Percentiles rank a stretch among this genome's conserved stretches.
Evolutionary conservation across 2,329 filamentous ascomycete genomes (phyloP).

Genomic region (Davidsoniella virescens): DNA sequence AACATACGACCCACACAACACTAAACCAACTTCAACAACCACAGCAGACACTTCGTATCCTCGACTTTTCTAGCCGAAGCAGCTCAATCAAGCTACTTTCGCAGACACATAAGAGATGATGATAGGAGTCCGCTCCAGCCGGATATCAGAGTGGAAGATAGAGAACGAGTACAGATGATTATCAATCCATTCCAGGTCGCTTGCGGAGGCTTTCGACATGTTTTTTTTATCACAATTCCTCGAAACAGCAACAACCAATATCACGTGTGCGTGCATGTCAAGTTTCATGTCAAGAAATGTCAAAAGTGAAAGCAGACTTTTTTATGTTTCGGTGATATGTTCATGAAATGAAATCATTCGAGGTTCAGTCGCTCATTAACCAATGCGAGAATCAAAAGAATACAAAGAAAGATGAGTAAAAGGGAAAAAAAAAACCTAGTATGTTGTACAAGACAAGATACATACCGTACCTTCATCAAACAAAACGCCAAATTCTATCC

Average conservation of each 20-base stretch:
- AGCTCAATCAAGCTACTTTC: background rate
- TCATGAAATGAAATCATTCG: no score
- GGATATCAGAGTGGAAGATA: slow-evolving; percentile 3
- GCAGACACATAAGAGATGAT: background rate
- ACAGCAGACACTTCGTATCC: slow-evolving; percentile 8
- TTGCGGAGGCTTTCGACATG: background rate
- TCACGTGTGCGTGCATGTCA: no score
- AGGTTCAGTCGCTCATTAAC: no score
- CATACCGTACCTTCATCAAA: no score
- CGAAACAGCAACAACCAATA: no score
- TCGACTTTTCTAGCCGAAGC: background rate
- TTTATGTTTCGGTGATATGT: no score
- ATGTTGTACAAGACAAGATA: background rate
- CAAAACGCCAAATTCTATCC: no score
- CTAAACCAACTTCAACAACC: slow-evolving; percentile 6
- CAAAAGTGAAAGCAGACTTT: no score
- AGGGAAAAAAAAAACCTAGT: background rate
- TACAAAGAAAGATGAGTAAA: background rate
- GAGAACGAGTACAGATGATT: background rate
- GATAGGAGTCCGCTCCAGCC: slow-evolving; percentile 12
- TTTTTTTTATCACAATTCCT: background rate
- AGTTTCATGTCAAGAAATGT: no score
- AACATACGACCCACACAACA: background rate
- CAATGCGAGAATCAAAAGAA: no score
- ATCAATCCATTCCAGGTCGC: background rate